phyloP scores from a whole-genome alignment of 306 rosid species.

The Hippophae gyantsensis region DNA sequence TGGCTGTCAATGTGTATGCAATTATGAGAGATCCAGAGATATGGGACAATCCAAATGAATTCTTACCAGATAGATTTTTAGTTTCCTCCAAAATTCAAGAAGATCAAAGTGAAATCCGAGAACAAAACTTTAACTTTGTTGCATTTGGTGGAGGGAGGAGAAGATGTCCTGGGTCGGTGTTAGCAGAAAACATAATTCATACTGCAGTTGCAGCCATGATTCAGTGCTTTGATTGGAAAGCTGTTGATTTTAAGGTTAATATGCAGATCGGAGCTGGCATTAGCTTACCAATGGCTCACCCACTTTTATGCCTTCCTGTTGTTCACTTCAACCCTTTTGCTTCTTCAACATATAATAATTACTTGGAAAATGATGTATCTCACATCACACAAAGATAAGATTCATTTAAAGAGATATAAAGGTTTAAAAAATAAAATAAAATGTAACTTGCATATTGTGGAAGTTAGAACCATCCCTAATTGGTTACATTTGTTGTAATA shows the following conservation, averaged over 20 bases:
- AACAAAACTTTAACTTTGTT: slow-evolving; percentile 29
- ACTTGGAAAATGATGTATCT: no score
- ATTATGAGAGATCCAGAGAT: slow-evolving; percentile 29
- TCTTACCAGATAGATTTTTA: slow-evolving; percentile 38
- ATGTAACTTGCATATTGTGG: no score
- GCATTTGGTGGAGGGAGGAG: slow-evolving; percentile 53
- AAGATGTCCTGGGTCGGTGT: slow-evolving; percentile 39
- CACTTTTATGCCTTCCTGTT: slow-evolving; percentile 10
- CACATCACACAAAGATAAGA: no score
- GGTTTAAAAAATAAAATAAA: no score
- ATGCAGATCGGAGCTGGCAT: slow-evolving; percentile 15
- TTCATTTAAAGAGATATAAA: no score
- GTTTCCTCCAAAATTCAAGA: not conserved
- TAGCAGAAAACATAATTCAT: slow-evolving; percentile 34
- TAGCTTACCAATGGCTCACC: slow-evolving; percentile 17
- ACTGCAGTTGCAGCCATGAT: slow-evolving; percentile 30
- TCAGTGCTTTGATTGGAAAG: slow-evolving; percentile 41
- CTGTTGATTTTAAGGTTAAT: slow-evolving; percentile 16
- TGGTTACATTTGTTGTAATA: no score
- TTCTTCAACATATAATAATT: no score
- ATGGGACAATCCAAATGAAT: slow-evolving; percentile 32
- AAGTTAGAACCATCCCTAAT: no score
- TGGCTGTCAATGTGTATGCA: slow-evolving; percentile 34
- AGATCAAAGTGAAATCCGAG: slow-evolving; percentile 34
- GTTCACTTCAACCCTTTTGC: not conserved